phyloP scores from a whole-genome alignment of 768 basidiomycete genomes.

The Podaxis carcinomalis region DNA sequence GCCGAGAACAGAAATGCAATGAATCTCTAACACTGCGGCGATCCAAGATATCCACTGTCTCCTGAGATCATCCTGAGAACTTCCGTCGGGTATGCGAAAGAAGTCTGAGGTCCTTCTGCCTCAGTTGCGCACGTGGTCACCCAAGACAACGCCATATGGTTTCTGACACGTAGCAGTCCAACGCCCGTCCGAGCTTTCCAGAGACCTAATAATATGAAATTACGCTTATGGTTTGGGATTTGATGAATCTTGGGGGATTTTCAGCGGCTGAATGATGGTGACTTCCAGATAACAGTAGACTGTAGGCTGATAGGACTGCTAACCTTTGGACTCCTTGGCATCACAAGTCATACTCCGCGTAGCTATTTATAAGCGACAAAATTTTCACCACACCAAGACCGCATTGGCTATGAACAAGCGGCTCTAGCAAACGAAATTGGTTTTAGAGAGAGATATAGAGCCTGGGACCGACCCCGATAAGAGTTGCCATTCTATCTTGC shows the following conservation, averaged over 20 bases:
- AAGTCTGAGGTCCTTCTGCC: background rate
- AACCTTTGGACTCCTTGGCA: no score
- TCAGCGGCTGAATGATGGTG: no score
- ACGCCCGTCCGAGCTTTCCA: background rate
- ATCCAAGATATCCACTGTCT: background rate
- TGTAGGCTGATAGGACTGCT: no score
- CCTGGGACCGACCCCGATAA: no score
- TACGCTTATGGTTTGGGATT: background rate
- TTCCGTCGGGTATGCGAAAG: background rate
- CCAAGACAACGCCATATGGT: background rate
- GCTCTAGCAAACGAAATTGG: no score
- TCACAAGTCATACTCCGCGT: no score
- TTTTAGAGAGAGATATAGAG: no score
- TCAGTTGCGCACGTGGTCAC: background rate
- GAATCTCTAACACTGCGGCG: background rate
- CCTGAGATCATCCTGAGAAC: slow-evolving; percentile 7
- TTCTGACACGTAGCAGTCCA: background rate
- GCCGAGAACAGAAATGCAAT: background rate
- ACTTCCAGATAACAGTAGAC: no score
- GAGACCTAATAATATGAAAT: background rate
- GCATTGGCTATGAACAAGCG: no score
- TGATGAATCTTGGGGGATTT: background rate
- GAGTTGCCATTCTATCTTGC: no score
- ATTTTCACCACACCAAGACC: no score
- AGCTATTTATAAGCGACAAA: no score